These are phyloP conservation scores for Cercospora berteroae DNA, from an alignment of 2,329 filamentous ascomycete species.

Conservation along the genomic window DNA sequence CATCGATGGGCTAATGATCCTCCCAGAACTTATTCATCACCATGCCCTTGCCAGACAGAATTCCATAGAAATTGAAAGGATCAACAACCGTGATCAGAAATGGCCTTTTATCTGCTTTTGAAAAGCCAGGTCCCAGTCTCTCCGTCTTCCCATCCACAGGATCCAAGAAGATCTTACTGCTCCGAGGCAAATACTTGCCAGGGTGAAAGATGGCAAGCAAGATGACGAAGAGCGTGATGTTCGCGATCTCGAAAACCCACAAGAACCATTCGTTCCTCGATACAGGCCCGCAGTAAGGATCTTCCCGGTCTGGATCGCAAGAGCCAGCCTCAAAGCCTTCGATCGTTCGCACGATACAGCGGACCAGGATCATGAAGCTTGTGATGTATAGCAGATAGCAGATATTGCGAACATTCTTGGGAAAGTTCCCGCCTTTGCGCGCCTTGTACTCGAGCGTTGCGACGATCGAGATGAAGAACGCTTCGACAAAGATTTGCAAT, in stretches of 20 bases:
- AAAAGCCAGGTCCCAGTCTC: slow-evolving; percentile 33
- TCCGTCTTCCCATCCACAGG: slow-evolving; percentile 53
- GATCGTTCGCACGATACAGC: slow-evolving; percentile 54
- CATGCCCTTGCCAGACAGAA: slow-evolving; percentile 29
- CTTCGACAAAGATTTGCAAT: slow-evolving; percentile 52
- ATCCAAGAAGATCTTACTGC: slow-evolving; percentile 52
- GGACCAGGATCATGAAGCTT: slow-evolving; percentile 48
- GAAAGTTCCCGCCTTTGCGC: slow-evolving; percentile 44
- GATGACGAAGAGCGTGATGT: slow-evolving; percentile 53
- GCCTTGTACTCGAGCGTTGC: slow-evolving; percentile 44
- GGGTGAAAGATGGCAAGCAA: slow-evolving; percentile 55
- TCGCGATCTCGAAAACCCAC: slow-evolving; percentile 54
- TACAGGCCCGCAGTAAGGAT: slow-evolving; percentile 37
- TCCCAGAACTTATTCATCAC: slow-evolving; percentile 31
- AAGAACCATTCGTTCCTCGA: slow-evolving; percentile 53
- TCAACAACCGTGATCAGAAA: slow-evolving; percentile 31
- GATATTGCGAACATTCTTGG: slow-evolving; percentile 44
- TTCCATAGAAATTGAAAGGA: slow-evolving; percentile 33
- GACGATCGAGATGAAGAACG: slow-evolving; percentile 50
- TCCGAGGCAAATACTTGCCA: slow-evolving; percentile 49
- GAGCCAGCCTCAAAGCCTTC: slow-evolving; percentile 44
- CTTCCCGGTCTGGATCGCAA: slow-evolving; percentile 18
- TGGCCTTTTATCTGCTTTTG: slow-evolving; percentile 30
- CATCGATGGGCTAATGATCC: slow-evolving; percentile 25
- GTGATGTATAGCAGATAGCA: slow-evolving; percentile 51